A percentile compares a stretch with the other conserved stretches of the same genome.
Conservation (phyloP, 23 red algal genomes). For the Cyanidiococcus yangmingshanensis region DNA sequence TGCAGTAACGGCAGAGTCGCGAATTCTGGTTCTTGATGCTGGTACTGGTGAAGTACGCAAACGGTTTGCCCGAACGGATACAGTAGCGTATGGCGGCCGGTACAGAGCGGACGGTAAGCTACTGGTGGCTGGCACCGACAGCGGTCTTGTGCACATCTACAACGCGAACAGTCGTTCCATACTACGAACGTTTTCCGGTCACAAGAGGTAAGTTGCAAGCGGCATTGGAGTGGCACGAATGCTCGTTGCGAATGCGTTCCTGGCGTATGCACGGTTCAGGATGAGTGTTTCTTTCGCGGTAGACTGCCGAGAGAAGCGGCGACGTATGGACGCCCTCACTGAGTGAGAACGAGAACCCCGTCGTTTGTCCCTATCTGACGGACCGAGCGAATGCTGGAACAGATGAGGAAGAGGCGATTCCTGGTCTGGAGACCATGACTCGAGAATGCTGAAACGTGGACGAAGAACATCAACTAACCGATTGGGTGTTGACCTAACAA, state of each 20-base stretch:
- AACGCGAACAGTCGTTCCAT: slow-evolving; percentile 45
- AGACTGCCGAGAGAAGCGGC: background rate
- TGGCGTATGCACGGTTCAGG: too few species aligned
- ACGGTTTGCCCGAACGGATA: slow-evolving; percentile 3
- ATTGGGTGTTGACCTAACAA: background rate
- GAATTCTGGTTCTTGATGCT: slow-evolving; percentile 34
- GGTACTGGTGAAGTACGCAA: background rate
- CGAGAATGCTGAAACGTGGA: background rate
- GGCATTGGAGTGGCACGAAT: background rate
- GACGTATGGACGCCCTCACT: background rate
- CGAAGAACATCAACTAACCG: slow-evolving; percentile 13
- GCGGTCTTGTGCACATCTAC: slow-evolving; percentile 51
- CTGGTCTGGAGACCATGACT: background rate
- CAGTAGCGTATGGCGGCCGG: slow-evolving; percentile 40
- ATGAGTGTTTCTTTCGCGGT: background rate
- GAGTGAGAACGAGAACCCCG: slow-evolving; percentile 1
- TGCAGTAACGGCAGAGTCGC: slow-evolving; percentile 41
- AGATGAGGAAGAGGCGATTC: too few species aligned
- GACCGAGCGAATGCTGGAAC: too few species aligned
- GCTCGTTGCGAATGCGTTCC: too few species aligned
- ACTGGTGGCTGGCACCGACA: slow-evolving; percentile 59
- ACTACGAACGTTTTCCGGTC: slow-evolving; percentile 50
- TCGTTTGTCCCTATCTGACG: slow-evolving; percentile 87
- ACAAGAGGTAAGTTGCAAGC: slow-evolving; percentile 58
- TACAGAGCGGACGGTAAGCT: slow-evolving; percentile 71